A percentile compares a stretch with the other conserved stretches of the same genome.
Conservation (phyloP, 106 monocot species). For the Dendrobium chrysotoxum region DNA sequence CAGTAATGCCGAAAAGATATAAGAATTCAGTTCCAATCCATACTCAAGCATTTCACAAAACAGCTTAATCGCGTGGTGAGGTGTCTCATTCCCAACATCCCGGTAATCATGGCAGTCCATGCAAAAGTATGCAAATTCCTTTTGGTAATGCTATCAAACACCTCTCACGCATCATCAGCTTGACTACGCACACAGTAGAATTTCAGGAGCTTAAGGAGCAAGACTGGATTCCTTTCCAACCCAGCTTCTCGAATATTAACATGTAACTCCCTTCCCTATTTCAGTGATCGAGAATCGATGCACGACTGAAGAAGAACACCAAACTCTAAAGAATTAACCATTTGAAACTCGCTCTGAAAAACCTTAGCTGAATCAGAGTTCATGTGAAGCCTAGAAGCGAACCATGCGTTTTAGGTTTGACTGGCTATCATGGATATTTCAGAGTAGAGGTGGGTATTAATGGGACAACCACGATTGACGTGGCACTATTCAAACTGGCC, state of each 20-base stretch:
- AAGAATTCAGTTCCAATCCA: conserved; percentile 23
- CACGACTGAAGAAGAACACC: conserved; percentile 25
- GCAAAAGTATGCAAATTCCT: conserved; percentile 15
- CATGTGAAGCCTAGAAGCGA: not conserved
- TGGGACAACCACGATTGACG: conserved; percentile 57
- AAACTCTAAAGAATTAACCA: conserved; percentile 19
- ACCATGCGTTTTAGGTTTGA: not conserved
- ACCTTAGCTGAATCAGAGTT: not conserved
- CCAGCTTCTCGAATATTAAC: conserved; percentile 26
- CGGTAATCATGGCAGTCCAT: conserved; percentile 31
- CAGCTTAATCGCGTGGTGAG: conserved; percentile 6
- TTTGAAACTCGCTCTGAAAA: not conserved
- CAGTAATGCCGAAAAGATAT: conserved; percentile 25
- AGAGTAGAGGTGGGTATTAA: conserved; percentile 86
- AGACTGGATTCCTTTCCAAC: conserved; percentile 30
- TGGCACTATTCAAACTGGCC: conserved; percentile 93
- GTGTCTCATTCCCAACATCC: conserved; percentile 11
- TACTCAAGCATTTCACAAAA: conserved; percentile 24
- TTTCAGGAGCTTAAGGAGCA: conserved; percentile 35
- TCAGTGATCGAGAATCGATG: conserved; percentile 29
- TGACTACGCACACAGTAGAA: conserved; percentile 25
- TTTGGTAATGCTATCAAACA: conserved; percentile 34
- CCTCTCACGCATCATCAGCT: conserved; percentile 8
- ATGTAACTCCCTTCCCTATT: conserved; percentile 26
- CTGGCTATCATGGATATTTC: not conserved